These are phyloP conservation scores for Drechslerella dactyloides DNA, from an alignment of 2,329 filamentous ascomycete genomes.

Conservation along the genomic window DNA sequence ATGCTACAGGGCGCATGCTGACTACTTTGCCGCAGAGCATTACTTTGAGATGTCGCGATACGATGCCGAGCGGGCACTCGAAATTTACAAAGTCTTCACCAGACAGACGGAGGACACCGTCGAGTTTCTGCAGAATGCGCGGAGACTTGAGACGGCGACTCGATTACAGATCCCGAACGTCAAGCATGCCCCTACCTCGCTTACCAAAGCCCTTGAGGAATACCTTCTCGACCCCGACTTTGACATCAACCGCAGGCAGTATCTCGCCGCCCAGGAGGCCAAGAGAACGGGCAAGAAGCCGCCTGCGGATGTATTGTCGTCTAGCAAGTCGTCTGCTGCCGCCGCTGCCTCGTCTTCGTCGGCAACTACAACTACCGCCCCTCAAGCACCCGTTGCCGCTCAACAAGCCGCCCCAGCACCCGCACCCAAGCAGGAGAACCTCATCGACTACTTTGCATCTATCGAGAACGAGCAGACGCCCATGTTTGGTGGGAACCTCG, in stretches of 20 bases:
- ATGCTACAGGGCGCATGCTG: background rate
- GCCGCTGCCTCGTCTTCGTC: constrained; percentile 53
- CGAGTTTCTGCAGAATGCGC: constrained; percentile 82
- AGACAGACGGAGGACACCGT: constrained; percentile 92
- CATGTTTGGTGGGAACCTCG: constrained; percentile 61
- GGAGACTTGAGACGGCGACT: constrained; percentile 90
- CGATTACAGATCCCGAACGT: constrained; percentile 93
- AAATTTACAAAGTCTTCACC: constrained; percentile 90
- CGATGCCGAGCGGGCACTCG: constrained; percentile 88
- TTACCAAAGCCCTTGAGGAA: constrained; percentile 88
- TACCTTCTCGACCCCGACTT: constrained; percentile 95
- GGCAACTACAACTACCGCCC: constrained; percentile 29
- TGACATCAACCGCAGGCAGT: constrained; percentile 89
- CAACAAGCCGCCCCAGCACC: constrained; percentile 64
- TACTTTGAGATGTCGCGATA: constrained; percentile 98
- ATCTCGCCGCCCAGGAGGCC: constrained; percentile 83
- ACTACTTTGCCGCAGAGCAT: constrained; percentile 67
- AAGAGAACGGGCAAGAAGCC: constrained; percentile 63
- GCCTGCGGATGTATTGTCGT: constrained; percentile 56
- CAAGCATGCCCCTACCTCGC: constrained; percentile 92
- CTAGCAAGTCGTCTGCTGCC: constrained; percentile 56
- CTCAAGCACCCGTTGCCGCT: constrained; percentile 57
- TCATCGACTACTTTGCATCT: constrained; percentile 94
- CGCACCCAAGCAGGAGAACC: constrained; percentile 66
- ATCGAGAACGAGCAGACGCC: constrained; percentile 87